Evolutionary conservation across 2,329 filamentous ascomycete species (phyloP), one percentile per base, ranked within the genome.

Genomic region (Diaporthe nobilis): DNA sequence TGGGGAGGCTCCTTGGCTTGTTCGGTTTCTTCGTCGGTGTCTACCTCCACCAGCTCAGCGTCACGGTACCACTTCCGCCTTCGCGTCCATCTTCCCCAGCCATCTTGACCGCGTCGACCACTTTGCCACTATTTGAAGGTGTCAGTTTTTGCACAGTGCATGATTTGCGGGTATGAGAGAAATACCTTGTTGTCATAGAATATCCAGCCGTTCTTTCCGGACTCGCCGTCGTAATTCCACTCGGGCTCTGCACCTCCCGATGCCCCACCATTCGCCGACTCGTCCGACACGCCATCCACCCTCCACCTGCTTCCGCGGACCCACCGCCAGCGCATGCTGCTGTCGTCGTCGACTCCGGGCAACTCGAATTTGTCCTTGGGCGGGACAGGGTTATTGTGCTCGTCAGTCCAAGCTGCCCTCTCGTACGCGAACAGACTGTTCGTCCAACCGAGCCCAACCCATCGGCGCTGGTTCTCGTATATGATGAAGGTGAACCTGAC

Each of bases 401-500:
- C 97, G 83, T 99, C 97, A 0, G 97, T 98, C 96, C 97, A 99
- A 0, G 96, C 90, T 1, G 93, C 90, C 57, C 97, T 90, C 82
- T 99, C 97, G 81, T 98, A 97, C 0, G 95, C 92, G 78, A 99
- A 95, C 77, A 99, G 87, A 53, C 93, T 97, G 3, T 93, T 93
- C 0, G 97, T 98, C 96, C 97, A 99, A 0, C 97, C 97, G 17
- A 99, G 90, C 1, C 96, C 96, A 5, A 99, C 87, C 97, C 97
- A 99, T 71, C 97, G 91, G 57, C 97, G 91, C 84, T 99, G 97
- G 80, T 99, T 99, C 83, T 99, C 97, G 81, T 96, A 98, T 3
- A 99, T 89, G 65, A 97, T 96, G 78, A 99, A 99, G 0, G 97
- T 99, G 81, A 99, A 99, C 60, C 95, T 94, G 20, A 99, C 94